Conservation (phyloP, 805 yeast genomes). For the Saccharomyces kudriavzevii region DNA sequence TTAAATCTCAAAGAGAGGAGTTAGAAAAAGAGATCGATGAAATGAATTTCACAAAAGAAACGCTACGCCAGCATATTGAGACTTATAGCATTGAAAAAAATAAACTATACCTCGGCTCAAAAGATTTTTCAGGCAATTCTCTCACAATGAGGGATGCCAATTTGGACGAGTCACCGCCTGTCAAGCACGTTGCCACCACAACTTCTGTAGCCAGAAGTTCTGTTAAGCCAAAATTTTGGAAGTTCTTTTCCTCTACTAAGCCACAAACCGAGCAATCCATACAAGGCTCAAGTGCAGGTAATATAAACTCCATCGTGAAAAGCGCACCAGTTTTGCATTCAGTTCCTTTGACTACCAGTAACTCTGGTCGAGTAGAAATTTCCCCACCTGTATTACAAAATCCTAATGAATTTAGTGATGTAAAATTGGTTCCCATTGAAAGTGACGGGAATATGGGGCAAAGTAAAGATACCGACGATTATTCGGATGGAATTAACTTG, state of each 20-base stretch:
- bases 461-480: neutral
- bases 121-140: neutral
- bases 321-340: neutral
- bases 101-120: neutral
- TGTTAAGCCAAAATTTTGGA: constrained; percentile 31
- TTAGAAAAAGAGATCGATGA: constrained; percentile 1
- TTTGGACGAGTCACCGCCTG: neutral
- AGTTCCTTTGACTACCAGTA: neutral
- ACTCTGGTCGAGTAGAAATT: constrained; percentile 20
- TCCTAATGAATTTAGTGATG: constrained; percentile 33
- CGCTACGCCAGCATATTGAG: neutral
- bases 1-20: neutral
- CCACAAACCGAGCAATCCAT: constrained; percentile 4
- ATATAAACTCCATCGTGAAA: neutral
- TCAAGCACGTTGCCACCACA: neutral
- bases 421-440: constrained; percentile 26
- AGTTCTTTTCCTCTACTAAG: constrained; percentile 17
- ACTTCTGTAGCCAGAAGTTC: constrained; percentile 15
- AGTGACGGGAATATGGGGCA: constrained; percentile 3
- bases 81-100: constrained; percentile 1
- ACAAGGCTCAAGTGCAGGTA: neutral
- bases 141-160: constrained; percentile 1
- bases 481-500: constrained; percentile 11
- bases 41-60: constrained; percentile 1
- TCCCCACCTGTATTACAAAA: constrained; percentile 33